Percentiles rank a stretch among this genome's conserved stretches.
Conservation (phyloP, 2,329 filamentous ascomycete species). For the Moelleriella libera region DNA sequence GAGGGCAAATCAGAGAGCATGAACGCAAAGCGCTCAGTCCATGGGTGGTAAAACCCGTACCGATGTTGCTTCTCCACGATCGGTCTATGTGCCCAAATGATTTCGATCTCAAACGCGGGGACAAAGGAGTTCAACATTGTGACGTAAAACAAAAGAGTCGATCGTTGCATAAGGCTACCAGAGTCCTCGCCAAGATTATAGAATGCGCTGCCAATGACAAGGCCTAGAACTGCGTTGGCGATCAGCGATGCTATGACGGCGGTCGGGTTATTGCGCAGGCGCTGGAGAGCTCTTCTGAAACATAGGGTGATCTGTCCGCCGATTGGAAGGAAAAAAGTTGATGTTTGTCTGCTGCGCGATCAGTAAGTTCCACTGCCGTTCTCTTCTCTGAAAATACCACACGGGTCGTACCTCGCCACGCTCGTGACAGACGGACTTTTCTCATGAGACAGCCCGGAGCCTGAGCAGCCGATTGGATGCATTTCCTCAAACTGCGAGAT, state of each 20-base stretch:
- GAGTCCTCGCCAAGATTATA: constrained; percentile 54
- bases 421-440: background rate
- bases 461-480: background rate
- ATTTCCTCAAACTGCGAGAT: background rate
- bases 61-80: constrained; percentile 82
- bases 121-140: constrained; percentile 74
- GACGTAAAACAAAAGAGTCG: constrained; percentile 73
- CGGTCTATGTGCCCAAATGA: constrained; percentile 68
- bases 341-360: background rate
- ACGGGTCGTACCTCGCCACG: background rate
- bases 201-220: constrained; percentile 70
- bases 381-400: too few species aligned
- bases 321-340: background rate
- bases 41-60: constrained; percentile 84
- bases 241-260: constrained; percentile 22
- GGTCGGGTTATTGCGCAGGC: background rate
- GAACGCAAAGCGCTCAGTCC: constrained; percentile 68
- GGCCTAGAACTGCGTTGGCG: constrained; percentile 60
- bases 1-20: constrained; percentile 79
- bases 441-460: background rate
- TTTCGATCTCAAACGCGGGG: constrained; percentile 47
- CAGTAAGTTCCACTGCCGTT: too few species aligned
- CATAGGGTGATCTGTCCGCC: background rate
- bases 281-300: background rate
- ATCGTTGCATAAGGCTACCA: constrained; percentile 60